Evolutionary conservation across 2,329 filamentous ascomycete genomes (phyloP).

Genomic region (Trichophyton equinum): DNA sequence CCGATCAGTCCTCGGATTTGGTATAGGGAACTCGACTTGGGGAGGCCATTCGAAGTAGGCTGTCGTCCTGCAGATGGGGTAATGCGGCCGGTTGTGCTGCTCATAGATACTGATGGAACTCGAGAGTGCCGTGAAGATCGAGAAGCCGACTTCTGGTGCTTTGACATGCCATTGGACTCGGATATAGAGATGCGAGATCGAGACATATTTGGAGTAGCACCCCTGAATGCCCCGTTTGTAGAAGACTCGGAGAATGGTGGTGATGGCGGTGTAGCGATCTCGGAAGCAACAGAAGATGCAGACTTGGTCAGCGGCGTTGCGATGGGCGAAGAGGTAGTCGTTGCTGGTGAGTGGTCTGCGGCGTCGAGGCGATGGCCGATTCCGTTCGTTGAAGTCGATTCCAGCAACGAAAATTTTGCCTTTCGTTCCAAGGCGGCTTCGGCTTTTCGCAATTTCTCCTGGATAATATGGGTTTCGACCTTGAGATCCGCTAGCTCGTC

Average conservation of each 20-base stretch:
- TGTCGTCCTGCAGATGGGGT: conserved; percentile 35
- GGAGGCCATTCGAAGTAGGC: conserved; percentile 14
- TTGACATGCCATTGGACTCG: conserved; percentile 41
- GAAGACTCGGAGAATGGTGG: conserved; percentile 86
- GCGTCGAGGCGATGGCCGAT: conserved; percentile 33
- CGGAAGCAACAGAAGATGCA: conserved; percentile 47
- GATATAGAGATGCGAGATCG: conserved; percentile 34
- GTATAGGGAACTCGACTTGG: conserved; percentile 55
- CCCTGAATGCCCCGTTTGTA: conserved; percentile 43
- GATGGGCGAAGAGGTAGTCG: conserved; percentile 80
- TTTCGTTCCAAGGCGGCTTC: conserved; percentile 41
- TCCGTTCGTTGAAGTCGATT: conserved; percentile 44
- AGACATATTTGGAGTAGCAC: conserved; percentile 39
- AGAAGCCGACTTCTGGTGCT: conserved; percentile 35
- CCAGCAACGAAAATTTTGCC: conserved; percentile 29
- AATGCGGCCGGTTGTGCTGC: conserved; percentile 27
- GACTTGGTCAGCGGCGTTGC: conserved; percentile 71
- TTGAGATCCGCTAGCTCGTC: conserved; percentile 88
- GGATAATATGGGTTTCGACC: conserved; percentile 86
- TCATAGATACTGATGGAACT: conserved; percentile 47
- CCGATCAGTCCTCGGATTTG: conserved; percentile 90
- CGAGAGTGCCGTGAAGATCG: conserved; percentile 40
- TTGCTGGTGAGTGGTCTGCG: conserved; percentile 54
- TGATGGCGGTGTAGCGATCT: conserved; percentile 73
- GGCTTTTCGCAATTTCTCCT: conserved; percentile 77